Conservation (phyloP, 176 grass and related monocot species). For the Elymus sibiricus region DNA sequence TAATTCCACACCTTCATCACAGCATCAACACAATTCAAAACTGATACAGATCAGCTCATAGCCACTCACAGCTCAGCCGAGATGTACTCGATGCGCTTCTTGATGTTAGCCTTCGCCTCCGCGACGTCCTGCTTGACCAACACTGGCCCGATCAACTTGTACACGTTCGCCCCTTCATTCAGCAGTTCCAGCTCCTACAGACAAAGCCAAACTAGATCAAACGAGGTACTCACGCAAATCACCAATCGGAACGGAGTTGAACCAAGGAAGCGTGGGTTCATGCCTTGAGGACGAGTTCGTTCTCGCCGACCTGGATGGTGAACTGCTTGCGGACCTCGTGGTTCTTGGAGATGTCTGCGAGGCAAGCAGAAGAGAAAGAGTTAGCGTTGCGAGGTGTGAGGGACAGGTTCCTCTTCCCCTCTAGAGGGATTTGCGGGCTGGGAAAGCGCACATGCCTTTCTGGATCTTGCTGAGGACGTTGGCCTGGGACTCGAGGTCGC, state of each 20-base stretch:
- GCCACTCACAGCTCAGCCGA: conserved; percentile 79
- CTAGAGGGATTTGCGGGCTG: neutral
- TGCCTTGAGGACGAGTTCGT: conserved; percentile 98
- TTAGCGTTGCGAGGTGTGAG: conserved; percentile 29
- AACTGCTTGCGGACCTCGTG: conserved; percentile 99
- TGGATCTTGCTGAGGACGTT: conserved; percentile 93
- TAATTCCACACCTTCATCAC: conserved; percentile 14
- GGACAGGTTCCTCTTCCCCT: neutral
- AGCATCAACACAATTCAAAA: neutral
- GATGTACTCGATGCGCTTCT: conserved; percentile 97
- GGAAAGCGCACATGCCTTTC: conserved; percentile 47
- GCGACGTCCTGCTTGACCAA: conserved; percentile 95
- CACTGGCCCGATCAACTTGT: conserved; percentile 93
- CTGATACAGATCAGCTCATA: neutral
- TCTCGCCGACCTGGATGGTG: conserved; percentile 98
- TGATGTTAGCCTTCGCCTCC: conserved; percentile 94
- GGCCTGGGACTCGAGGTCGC: conserved; percentile 80
- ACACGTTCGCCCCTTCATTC: conserved; percentile 77
- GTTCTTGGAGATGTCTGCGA: conserved; percentile 89
- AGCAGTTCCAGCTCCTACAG: conserved; percentile 82
- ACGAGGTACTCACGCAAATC: neutral
- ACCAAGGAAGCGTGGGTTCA: neutral
- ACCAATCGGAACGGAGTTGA: neutral
- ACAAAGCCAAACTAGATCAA: neutral
- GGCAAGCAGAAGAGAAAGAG: neutral